A percentile compares a stretch with the other conserved stretches of the same genome.
phyloP scores from a whole-genome alignment of 805 yeast species.

The Metschnikowia gelsemii region DNA sequence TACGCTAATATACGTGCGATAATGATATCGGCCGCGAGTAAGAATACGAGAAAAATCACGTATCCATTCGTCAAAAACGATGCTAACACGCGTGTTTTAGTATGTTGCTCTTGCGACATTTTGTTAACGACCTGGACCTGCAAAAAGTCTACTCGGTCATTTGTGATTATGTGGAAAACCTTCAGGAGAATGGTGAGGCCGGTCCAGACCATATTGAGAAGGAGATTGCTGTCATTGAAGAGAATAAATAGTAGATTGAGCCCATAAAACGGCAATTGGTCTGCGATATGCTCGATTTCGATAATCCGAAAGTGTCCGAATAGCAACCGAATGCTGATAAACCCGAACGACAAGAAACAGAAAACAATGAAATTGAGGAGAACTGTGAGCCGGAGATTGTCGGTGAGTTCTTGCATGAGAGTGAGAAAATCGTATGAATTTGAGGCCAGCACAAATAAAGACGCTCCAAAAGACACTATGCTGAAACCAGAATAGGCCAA shows the following conservation, averaged over 20 bases:
- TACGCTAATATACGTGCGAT: slow-evolving; percentile 57
- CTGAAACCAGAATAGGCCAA: slow-evolving; percentile 17
- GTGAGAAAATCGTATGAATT: slow-evolving; percentile 17
- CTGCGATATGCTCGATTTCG: slow-evolving; percentile 66
- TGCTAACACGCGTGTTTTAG: slow-evolving; percentile 28
- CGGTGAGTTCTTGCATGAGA: slow-evolving; percentile 19
- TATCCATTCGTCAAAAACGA: slow-evolving; percentile 39
- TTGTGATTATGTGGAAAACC: slow-evolving; percentile 74
- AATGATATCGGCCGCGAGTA: slow-evolving; percentile 50
- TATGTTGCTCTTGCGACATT: slow-evolving; percentile 17
- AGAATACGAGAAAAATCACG: slow-evolving; percentile 43
- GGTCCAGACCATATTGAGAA: slow-evolving; percentile 45
- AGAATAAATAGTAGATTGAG: slow-evolving; percentile 58
- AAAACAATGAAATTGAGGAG: slow-evolving; percentile 20
- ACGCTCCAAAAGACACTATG: slow-evolving; percentile 11
- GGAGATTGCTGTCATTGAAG: slow-evolving; percentile 61
- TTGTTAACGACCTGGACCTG: slow-evolving; percentile 31
- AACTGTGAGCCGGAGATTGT: slow-evolving; percentile 14
- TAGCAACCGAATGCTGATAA: slow-evolving; percentile 41
- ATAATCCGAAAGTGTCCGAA: slow-evolving; percentile 75
- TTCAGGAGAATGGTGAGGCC: slow-evolving; percentile 43
- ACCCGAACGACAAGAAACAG: slow-evolving; percentile 20
- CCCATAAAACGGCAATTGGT: slow-evolving; percentile 34
- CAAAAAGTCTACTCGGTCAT: slow-evolving; percentile 48
- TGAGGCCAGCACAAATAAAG: slow-evolving; percentile 15